Base-by-base conservation (phyloP, 2,329 filamentous ascomycete species). In the Colletotrichum sp. region DNA sequence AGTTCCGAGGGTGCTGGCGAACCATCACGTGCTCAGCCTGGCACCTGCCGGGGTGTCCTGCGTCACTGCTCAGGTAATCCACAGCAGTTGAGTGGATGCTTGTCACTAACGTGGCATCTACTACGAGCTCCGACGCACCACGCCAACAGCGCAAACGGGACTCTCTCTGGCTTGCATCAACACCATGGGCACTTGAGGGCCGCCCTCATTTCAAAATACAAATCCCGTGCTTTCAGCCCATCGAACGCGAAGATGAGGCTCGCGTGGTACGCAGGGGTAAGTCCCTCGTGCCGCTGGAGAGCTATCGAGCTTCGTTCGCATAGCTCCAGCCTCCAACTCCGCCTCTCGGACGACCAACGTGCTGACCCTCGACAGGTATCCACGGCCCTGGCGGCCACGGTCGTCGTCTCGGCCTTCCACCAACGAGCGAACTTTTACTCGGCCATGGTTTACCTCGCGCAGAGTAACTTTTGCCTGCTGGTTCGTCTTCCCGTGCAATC, bases 361-460 rank as follows among this genome's bases (percentile, higher is more conserved):
- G 69, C 66, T 70, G 73, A 71, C 67, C 66, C 58, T 69, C 64
- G 21, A 73, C 79, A 96, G 94, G 90, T 92, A 85, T 98, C 96
- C 71, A 93, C 94, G 84, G 93, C 93, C 85, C 92, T 98, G 83
- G 96, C 96, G 80, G 94, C 92, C 78, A 92, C 92, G 80, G 96
- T 98, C 75, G 90, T 98, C 76, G 86, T 98, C 74, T 97, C 96
- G 82, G 96, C 97, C 77, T 96, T 98, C 85, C 94, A 97, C 82
- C 95, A 98, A 86, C 92, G 97, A 78, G 94, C 97, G 78, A 99
- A 99, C 86, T 99, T 98, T 89, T 99, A 99, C 87, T 97, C 96
- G 70, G 96, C 97, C 79, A 97, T 96, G 86, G 97, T 99, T 64
- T 98, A 98, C 86, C 92, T 99, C 66, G 95, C 96, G 55, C 96